These are phyloP conservation scores for Cystobasidiaceae sp. DNA, from an alignment of 1,284 basidiomycete genomes.

Conservation along the genomic window DNA sequence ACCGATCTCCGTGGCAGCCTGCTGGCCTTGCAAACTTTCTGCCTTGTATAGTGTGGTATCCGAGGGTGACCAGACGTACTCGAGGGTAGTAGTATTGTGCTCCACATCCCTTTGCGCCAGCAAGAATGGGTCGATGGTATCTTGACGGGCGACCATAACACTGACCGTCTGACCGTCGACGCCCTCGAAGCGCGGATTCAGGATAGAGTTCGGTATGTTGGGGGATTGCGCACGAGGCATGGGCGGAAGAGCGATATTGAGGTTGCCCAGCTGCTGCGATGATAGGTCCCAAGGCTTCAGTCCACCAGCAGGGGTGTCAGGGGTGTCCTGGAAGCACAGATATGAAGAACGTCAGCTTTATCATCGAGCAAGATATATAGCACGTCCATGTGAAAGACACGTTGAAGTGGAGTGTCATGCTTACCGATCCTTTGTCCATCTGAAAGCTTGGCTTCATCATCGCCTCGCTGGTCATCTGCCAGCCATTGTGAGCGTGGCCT, in stretches of 20 bases:
- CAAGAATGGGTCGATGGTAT: slow-evolving; percentile 25
- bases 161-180: background rate
- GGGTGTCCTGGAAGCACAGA: background rate
- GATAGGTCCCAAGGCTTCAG: background rate
- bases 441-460: no score
- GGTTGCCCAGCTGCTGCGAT: background rate
- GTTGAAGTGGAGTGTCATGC: no score
- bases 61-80: slow-evolving; percentile 20
- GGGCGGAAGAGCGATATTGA: background rate
- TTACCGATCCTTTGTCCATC: no score
- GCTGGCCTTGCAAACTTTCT: slow-evolving; percentile 1
- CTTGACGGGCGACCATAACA: slow-evolving; percentile 2
- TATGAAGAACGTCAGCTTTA: background rate
- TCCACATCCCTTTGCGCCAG: slow-evolving; percentile 1
- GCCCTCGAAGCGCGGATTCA: background rate
- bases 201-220: background rate
- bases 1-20: background rate
- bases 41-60: slow-evolving; percentile 17
- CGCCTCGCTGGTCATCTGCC: no score
- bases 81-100: background rate
- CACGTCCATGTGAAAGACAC: no score
- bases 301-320: background rate
- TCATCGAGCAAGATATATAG: background rate
- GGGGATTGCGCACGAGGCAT: background rate
- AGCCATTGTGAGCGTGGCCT: no score